Conservation (phyloP, 1,139 yeast genomes). For the Keqinozyma sinolaborantium region DNA sequence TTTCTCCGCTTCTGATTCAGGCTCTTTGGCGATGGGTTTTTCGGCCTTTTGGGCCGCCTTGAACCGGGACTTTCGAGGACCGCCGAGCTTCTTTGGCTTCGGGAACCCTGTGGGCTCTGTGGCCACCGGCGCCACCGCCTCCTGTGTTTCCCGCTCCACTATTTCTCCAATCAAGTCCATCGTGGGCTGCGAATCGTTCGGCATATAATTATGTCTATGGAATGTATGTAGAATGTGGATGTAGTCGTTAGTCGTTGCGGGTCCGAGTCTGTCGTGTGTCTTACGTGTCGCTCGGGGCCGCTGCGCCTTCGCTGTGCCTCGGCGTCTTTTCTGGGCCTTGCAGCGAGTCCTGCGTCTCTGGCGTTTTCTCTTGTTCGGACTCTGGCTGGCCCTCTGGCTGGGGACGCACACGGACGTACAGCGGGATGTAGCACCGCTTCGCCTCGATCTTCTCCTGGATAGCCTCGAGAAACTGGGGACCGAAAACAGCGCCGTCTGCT, state of each 20-base stretch:
- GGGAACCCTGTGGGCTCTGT: constrained; percentile 41
- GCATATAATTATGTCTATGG: no score
- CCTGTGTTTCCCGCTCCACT: constrained; percentile 57
- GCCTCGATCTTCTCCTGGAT: constrained; percentile 17
- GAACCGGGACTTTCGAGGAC: constrained; percentile 23
- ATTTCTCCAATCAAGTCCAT: constrained; percentile 80
- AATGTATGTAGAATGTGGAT: no score
- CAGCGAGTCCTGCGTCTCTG: no score
- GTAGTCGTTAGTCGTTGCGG: no score
- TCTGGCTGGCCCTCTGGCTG: no score
- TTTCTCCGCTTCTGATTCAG: constrained; percentile 58
- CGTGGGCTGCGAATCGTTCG: not conserved
- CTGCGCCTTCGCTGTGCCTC: no score
- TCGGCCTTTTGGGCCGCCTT: constrained; percentile 10
- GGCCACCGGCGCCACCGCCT: constrained; percentile 30
- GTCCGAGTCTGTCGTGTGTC: no score
- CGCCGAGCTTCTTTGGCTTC: constrained; percentile 21
- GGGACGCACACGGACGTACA: constrained; percentile 13
- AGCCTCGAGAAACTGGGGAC: constrained; percentile 15
- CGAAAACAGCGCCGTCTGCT: constrained; percentile 10
- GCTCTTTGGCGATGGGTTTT: constrained; percentile 16
- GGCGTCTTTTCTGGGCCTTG: no score
- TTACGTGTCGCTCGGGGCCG: no score
- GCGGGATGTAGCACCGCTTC: constrained; percentile 19
- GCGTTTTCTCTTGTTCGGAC: no score